Evolutionary conservation across 805 yeast genomes (phyloP), one percentile per base, ranked within the genome.

Genomic region (Candida awuae): DNA sequence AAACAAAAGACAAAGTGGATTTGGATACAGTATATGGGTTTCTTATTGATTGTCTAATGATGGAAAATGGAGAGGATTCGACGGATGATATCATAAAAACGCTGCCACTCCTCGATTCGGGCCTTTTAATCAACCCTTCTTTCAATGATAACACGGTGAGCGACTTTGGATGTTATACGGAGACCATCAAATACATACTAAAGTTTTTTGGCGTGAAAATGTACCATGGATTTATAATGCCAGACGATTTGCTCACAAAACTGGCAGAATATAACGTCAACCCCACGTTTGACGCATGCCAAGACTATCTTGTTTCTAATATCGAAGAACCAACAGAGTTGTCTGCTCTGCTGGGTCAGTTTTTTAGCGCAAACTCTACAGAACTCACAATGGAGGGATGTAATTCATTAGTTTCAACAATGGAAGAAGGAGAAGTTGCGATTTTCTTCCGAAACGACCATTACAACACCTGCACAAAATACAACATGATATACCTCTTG

Each of bases 401-500:
- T 12, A 41, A 54, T 1, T 62, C 62, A 2, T 32, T 37, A 55
- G 84, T 45, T 62, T 64, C 43, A 12, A 18, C 3, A 34, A 46
- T 31, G 37, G 30, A 58, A 1, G 67, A 70, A 13, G 77, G 77
- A 30, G 70, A 78, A 6, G 67, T 79, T 39, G 73, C 79, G 1
- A 76, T 90, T 0, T 72, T 90, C 45, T 92, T 88, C 64, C 70
- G 97, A 53, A 90, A 92, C 59, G 88, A 92, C 57, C 96, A 87
- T 57, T 90, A 84, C 59, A 73, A 73, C 46, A 85, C 96, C 0
- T 43, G 45, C 22, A 17, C 40, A 4, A 55, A 88, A 9, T 71
- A 67, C 49, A 58, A 56, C 14, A 61, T 59, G 29, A 63, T 90
- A 23, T 86, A 73, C 53, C 59, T 74, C 5, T 64, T 90, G 20